Evolutionary conservation across 495 filamentous ascomycete genomes (phyloP).

Genomic region (Penicillium simplicissimum): DNA sequence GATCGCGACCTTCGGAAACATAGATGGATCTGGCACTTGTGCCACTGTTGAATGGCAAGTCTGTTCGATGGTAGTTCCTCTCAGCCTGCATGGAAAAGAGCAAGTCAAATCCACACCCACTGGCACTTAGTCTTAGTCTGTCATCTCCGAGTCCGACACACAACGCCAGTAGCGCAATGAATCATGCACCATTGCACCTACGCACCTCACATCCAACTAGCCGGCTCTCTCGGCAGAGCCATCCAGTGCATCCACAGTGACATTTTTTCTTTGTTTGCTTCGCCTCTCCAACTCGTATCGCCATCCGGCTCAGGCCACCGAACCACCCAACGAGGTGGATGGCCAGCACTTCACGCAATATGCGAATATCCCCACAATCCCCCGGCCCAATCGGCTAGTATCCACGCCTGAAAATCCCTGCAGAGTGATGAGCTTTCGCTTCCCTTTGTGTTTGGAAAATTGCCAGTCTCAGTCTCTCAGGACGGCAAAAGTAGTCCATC

Average conservation of each 20-base stretch:
- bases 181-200: constrained; percentile 1
- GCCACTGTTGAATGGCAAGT: no score
- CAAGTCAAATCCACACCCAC: neutral
- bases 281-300: neutral
- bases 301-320: constrained; percentile 2
- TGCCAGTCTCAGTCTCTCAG: neutral
- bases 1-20: no score
- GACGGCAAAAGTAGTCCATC: neutral
- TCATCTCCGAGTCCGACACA: no score
- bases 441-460: neutral
- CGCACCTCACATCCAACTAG: neutral
- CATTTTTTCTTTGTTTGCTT: neutral
- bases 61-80: neutral
- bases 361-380: neutral
- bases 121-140: no score
- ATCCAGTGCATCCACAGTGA: neutral
- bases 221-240: constrained; percentile 1
- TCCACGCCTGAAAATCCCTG: neutral
- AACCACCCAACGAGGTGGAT: neutral
- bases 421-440: neutral
- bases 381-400: neutral
- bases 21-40: no score
- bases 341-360: neutral
- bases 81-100: neutral
- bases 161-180: neutral